A percentile compares a stretch with the other conserved stretches of the same genome.
Conservation (phyloP, 1,139 yeast genomes). For the Candida freyschussii region DNA sequence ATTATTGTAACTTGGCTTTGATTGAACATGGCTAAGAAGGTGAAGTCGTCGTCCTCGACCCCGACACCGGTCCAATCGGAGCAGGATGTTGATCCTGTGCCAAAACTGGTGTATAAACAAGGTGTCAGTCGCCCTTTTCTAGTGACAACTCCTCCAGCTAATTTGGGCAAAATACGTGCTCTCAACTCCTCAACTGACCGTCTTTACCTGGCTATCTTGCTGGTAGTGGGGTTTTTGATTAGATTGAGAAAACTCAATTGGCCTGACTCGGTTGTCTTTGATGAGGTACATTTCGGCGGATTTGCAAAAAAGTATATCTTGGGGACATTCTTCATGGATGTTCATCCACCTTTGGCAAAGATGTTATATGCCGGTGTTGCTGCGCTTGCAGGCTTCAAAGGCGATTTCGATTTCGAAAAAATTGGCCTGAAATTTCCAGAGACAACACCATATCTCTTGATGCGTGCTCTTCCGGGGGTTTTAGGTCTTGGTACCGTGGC, state of each 20-base stretch:
- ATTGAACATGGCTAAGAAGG: slow-evolving; percentile 17
- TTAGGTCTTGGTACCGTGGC: slow-evolving; percentile 79
- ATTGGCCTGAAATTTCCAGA: slow-evolving; percentile 66
- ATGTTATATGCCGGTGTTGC: slow-evolving; percentile 81
- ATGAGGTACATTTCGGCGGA: slow-evolving; percentile 84
- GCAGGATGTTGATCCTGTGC: slow-evolving; percentile 37
- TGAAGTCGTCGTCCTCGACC: slow-evolving; percentile 4
- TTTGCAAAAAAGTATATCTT: slow-evolving; percentile 70
- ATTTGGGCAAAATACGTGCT: slow-evolving; percentile 35
- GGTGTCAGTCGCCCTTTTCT: slow-evolving; percentile 38
- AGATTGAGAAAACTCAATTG: slow-evolving; percentile 57
- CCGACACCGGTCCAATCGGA: slow-evolving; percentile 1
- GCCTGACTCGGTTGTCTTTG: slow-evolving; percentile 87
- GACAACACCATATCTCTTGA: slow-evolving; percentile 64
- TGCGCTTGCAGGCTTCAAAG: slow-evolving; percentile 67
- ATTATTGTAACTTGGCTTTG: too few species aligned
- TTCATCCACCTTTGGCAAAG: slow-evolving; percentile 91
- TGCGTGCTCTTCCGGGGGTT: slow-evolving; percentile 84
- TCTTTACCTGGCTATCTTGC: slow-evolving; percentile 41
- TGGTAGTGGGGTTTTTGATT: slow-evolving; percentile 49
- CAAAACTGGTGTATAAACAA: slow-evolving; percentile 34
- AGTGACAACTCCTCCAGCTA: slow-evolving; percentile 40
- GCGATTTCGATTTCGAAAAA: slow-evolving; percentile 64
- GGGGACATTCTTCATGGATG: slow-evolving; percentile 82
- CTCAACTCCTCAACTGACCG: slow-evolving; percentile 32